Percentiles rank a stretch among this genome's conserved stretches.
Evolutionary conservation across 2,329 filamentous ascomycete genomes (phyloP).

Genomic region (Fulvia fulva): DNA sequence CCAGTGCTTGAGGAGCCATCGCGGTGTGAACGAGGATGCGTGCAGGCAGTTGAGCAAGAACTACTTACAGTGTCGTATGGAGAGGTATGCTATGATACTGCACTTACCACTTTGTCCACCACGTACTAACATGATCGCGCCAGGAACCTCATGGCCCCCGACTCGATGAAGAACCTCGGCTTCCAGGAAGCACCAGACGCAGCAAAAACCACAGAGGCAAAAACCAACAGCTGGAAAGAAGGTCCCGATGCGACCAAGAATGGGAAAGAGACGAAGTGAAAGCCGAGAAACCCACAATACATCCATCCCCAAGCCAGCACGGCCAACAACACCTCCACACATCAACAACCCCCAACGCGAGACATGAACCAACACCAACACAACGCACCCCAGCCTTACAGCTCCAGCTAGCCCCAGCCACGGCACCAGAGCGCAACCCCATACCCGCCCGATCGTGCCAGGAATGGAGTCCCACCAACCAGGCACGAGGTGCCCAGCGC

Average conservation of each 20-base stretch:
- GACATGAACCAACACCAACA: background rate
- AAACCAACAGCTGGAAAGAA: slow-evolving; percentile 7
- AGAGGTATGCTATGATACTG: slow-evolving; percentile 56
- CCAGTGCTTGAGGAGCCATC: slow-evolving; percentile 76
- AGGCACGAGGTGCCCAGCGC: background rate
- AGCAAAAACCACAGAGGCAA: background rate
- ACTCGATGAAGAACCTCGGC: slow-evolving; percentile 91
- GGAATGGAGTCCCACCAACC: background rate
- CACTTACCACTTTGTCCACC: background rate
- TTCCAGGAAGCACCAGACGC: slow-evolving; percentile 44
- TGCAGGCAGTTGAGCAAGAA: slow-evolving; percentile 83
- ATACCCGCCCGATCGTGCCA: background rate
- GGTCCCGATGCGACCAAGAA: slow-evolving; percentile 5
- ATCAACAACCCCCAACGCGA: background rate
- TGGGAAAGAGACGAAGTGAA: slow-evolving; percentile 1
- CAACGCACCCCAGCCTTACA: background rate
- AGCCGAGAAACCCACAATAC: background rate
- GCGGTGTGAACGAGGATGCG: slow-evolving; percentile 79
- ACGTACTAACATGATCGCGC: background rate
- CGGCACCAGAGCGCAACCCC: background rate
- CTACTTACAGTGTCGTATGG: slow-evolving; percentile 91
- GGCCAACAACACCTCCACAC: background rate
- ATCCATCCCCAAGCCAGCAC: background rate
- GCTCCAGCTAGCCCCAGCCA: background rate
- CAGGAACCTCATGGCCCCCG: slow-evolving; percentile 88